Evolutionary conservation across 75 land plant genomes (phyloP), one percentile per base, ranked within the genome.

Genomic region (Selaginella moellendorffii): DNA sequence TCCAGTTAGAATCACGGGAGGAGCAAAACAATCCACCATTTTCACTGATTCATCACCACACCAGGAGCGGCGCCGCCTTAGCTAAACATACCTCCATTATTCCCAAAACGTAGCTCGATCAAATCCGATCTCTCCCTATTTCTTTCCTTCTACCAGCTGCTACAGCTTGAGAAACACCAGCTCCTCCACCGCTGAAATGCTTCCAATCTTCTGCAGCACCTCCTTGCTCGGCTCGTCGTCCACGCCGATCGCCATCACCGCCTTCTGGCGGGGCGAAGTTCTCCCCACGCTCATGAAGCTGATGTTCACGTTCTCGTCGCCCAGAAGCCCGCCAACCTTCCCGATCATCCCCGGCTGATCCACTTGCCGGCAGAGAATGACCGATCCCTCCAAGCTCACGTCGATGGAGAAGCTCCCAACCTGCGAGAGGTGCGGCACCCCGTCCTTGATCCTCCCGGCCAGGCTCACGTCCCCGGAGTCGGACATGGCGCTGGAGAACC

Each of bases 311-410:
- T 87, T 82, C 53, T 80, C 76, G 29, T 80, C 76, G 0, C 85
- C 90, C 26, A 87, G 64, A 62, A 85, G 69, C 63, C 76, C 74
- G 2, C 92, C 92, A 8, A 87, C 92, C 27, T 61, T 76, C 27
- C 92, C 92, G 64, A 85, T 87, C 85, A 87, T 82, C 22, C 92
- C 92, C 1, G 92, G 92, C 59, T 87, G 92, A 72, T 87, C 92
- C 0, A 87, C 86, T 65, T 87, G 92, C 63, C 90, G 71, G 79
- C 81, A 85, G 25, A 87, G 83, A 22, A 87, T 82, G 21, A 87
- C 63, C 54, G 77, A 81, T 0, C 90, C 89, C 65, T 87, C 92
- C 53, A 87, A 62, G 26, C 86, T 85, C 20, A 85, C 89, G 70
- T 87, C 90, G 64, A 87, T 84, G 28, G 74, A 72, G 67, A 85